Conservation (phyloP, 495 filamentous ascomycete species). For the Lepidopterella palustris region DNA sequence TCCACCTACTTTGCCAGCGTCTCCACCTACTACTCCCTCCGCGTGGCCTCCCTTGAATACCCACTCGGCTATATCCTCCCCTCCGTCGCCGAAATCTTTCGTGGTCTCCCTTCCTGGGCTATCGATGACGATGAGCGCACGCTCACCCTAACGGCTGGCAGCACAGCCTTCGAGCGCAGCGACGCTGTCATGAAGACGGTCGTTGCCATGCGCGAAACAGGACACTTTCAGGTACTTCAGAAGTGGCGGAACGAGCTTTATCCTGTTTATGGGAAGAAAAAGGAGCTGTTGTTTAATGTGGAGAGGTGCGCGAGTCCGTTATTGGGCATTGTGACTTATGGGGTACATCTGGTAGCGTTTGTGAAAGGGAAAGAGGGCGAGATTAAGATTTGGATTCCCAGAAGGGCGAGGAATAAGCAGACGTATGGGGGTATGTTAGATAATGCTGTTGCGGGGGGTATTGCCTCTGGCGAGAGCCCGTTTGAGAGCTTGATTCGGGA, state of each 20-base stretch:
- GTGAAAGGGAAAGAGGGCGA: constrained; percentile 42
- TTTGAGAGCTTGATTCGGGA: constrained; percentile 81
- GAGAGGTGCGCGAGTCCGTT: constrained; percentile 73
- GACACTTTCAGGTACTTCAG: constrained; percentile 62
- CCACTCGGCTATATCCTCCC: constrained; percentile 48
- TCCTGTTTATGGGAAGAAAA: constrained; percentile 62
- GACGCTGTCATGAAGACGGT: constrained; percentile 52
- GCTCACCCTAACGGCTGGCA: constrained; percentile 31
- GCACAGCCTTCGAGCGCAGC: constrained; percentile 44
- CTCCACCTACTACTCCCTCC: constrained; percentile 35
- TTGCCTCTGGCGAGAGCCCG: constrained; percentile 67
- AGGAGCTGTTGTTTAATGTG: constrained; percentile 63
- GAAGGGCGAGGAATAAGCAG: constrained; percentile 65
- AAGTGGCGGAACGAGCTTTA: constrained; percentile 91
- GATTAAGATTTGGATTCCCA: constrained; percentile 77
- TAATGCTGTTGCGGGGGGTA: constrained; percentile 89
- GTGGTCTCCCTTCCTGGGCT: constrained; percentile 29
- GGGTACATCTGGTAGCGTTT: constrained; percentile 82
- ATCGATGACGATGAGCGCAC: constrained; percentile 35
- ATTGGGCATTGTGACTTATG: constrained; percentile 84
- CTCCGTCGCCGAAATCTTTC: constrained; percentile 38
- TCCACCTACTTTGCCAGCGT: constrained; percentile 33
- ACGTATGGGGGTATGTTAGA: constrained; percentile 86
- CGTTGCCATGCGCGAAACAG: constrained; percentile 54
- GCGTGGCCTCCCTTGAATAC: constrained; percentile 29